These are phyloP conservation scores for Lanmaoa rubissima DNA, from an alignment of 768 basidiomycete species.

Conservation along the genomic window DNA sequence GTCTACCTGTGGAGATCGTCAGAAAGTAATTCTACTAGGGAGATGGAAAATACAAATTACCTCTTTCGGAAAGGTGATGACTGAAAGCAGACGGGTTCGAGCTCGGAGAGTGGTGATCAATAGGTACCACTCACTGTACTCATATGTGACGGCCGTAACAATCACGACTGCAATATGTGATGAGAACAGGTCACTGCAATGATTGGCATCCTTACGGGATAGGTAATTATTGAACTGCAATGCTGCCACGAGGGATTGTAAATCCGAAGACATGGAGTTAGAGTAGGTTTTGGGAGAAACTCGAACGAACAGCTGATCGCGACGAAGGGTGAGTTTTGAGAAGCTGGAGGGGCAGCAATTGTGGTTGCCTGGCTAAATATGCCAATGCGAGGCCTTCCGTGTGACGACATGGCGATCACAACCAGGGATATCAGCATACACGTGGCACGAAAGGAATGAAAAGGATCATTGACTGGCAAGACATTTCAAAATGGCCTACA, in stretches of 20 bases:
- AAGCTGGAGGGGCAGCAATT: no score
- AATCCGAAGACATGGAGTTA: conserved; percentile 14
- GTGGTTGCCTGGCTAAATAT: neutral
- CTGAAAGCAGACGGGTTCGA: conserved; percentile 2
- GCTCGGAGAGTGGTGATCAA: neutral
- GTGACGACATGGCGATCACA: neutral
- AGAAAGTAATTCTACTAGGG: neutral
- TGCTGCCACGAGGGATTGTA: neutral
- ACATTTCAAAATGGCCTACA: neutral
- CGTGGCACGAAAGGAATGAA: neutral
- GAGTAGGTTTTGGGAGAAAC: no score
- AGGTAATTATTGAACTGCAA: conserved; percentile 12
- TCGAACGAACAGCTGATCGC: neutral
- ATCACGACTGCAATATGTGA: conserved; percentile 7
- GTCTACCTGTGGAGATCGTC: conserved; percentile 7
- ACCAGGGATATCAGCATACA: neutral
- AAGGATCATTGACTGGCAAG: neutral
- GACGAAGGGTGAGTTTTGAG: neutral
- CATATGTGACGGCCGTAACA: conserved; percentile 15
- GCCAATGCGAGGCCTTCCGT: neutral
- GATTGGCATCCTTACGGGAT: conserved; percentile 1
- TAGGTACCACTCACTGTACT: conserved; percentile 16
- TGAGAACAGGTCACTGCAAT: neutral
- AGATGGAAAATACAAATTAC: neutral
- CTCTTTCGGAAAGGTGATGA: conserved; percentile 18